Conservation (phyloP, 2,329 filamentous ascomycete species). For the Ambrosiella beaveri region DNA sequence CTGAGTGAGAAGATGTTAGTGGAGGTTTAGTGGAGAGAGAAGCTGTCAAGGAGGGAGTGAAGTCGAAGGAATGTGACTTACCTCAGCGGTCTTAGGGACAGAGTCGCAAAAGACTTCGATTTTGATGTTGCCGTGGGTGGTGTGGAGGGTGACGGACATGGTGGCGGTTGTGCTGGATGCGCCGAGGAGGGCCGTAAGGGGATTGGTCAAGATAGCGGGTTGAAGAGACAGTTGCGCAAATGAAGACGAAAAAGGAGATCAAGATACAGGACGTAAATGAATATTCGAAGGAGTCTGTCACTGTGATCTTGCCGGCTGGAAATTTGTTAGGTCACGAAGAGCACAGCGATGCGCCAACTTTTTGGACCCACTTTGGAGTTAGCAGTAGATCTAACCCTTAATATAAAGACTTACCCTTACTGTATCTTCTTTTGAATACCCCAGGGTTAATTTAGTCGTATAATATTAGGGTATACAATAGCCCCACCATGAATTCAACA, state of each 20-base stretch:
- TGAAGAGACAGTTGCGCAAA: neutral
- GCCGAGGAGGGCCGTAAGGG: neutral
- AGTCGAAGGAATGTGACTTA: conserved; percentile 20
- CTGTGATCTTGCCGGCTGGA: too few species aligned
- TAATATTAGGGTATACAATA: too few species aligned
- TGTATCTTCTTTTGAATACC: too few species aligned
- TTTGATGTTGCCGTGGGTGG: conserved; percentile 77
- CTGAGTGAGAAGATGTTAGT: conserved; percentile 22
- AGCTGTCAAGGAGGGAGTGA: neutral
- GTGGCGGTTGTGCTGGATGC: neutral
- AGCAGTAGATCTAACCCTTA: neutral
- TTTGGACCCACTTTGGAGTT: neutral
- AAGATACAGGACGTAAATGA: neutral
- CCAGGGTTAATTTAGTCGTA: too few species aligned
- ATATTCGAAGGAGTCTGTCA: neutral
- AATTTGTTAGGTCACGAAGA: neutral
- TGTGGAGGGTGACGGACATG: conserved; percentile 62
- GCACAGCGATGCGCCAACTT: neutral
- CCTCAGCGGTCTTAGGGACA: conserved; percentile 81
- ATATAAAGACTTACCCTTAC: neutral
- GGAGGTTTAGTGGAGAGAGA: neutral
- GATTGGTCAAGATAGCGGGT: neutral
- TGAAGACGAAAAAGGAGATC: neutral
- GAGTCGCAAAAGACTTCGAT: conserved; percentile 92
- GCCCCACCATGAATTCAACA: too few species aligned